Evolutionary conservation across 768 basidiomycete species (phyloP).

Genomic region (Collybiopsis luxurians): DNA sequence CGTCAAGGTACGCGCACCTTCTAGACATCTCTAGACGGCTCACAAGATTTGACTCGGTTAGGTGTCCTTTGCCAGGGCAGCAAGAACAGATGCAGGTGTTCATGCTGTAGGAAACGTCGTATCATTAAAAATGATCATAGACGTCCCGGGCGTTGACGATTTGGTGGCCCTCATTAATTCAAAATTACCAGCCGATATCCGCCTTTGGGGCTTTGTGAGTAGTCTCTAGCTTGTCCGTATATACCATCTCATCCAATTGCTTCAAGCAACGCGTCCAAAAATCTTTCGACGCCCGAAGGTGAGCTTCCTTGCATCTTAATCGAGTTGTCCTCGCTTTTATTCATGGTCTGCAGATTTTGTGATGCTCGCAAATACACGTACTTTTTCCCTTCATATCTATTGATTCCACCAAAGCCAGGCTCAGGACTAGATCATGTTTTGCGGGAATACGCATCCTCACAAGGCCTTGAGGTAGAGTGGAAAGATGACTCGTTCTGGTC

Average conservation of each 20-base stretch:
- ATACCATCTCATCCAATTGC: background rate
- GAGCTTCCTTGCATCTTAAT: constrained; percentile 15
- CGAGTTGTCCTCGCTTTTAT: background rate
- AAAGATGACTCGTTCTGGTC: constrained; percentile 64
- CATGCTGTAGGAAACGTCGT: constrained; percentile 96
- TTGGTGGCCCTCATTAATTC: constrained; percentile 76
- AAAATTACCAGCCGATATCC: constrained; percentile 86
- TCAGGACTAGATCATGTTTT: constrained; percentile 55
- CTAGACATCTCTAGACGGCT: background rate
- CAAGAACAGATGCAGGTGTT: constrained; percentile 95
- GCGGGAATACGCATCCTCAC: constrained; percentile 27
- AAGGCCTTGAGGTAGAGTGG: constrained; percentile 19
- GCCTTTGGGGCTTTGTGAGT: constrained; percentile 87
- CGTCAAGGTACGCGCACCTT: constrained; percentile 57
- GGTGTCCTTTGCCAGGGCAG: constrained; percentile 85
- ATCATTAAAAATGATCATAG: constrained; percentile 84
- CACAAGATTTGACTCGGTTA: constrained; percentile 23
- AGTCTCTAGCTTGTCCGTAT: background rate
- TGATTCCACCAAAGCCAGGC: constrained; percentile 85
- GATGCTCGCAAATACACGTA: constrained; percentile 98
- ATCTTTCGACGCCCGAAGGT: constrained; percentile 81
- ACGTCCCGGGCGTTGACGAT: constrained; percentile 68
- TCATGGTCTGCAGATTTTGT: constrained; percentile 57
- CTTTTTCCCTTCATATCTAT: constrained; percentile 89
- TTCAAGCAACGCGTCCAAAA: constrained; percentile 50